phyloP scores from a whole-genome alignment of 306 rosid genomes.

The Cicer judaicum region DNA sequence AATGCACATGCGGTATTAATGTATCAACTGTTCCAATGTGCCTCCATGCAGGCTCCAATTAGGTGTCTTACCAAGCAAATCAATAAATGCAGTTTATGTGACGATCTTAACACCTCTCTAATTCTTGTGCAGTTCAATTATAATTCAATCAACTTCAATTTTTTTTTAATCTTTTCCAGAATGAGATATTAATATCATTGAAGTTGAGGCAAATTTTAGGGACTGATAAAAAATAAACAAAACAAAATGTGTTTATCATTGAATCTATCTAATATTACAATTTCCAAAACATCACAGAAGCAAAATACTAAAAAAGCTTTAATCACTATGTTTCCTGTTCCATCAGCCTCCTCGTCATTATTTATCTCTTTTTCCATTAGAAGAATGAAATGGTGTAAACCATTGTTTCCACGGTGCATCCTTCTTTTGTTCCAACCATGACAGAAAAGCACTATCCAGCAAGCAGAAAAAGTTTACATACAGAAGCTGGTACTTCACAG shows the following conservation, averaged over 20 bases:
- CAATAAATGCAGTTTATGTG: conserved; percentile 3
- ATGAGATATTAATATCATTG: neutral
- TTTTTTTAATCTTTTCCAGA: neutral
- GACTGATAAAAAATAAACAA: no score
- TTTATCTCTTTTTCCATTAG: conserved; percentile 52
- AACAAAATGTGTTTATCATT: neutral
- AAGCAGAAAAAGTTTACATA: conserved; percentile 88
- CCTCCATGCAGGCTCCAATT: conserved; percentile 7
- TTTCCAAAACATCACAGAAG: conserved; percentile 4
- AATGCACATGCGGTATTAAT: conserved; percentile 12
- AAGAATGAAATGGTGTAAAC: conserved; percentile 58
- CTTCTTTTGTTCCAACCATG: conserved; percentile 90
- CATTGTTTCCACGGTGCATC: conserved; percentile 91
- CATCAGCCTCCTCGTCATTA: neutral
- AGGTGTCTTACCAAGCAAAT: conserved; percentile 6
- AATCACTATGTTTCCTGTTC: conserved; percentile 1
- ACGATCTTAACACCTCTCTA: no score
- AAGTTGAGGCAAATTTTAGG: neutral
- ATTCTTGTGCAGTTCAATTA: neutral
- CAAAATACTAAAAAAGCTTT: conserved; percentile 16
- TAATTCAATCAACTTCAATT: neutral
- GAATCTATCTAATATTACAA: conserved; percentile 15
- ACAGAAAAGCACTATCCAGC: conserved; percentile 81
- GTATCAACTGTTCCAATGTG: conserved; percentile 23
- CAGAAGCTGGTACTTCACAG: conserved; percentile 86